Evolutionary conservation across 2,329 filamentous ascomycete genomes (phyloP), one percentile per base, ranked within the genome.

Genomic region (Penicillium sp.): DNA sequence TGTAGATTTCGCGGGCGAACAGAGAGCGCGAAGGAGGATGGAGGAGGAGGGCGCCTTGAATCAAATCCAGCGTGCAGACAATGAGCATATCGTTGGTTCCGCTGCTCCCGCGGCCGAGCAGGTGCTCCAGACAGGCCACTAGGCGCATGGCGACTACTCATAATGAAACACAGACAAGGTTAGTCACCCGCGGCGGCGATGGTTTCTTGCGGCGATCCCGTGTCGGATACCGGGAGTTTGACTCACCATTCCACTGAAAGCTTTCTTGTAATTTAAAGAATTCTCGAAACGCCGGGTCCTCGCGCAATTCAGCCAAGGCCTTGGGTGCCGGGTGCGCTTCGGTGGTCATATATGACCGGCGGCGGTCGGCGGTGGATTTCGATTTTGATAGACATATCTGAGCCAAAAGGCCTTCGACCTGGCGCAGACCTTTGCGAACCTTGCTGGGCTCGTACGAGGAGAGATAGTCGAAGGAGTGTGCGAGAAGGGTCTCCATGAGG

Each of bases 201-300:
- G 18, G 11, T 7, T 32, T 11, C 5, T 11, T 1, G 32, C 25
- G 13, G 9, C 9, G n/a, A 28, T 39, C 8, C 28, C 4, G 9
- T 27, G 6, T 12, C 2, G 3, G n/a, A n/a, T n/a, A n/a, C n/a
- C n/a, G n/a, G 33, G 11, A 18, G 32, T 32, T 43, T 32, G 11
- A 51, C 72, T 50, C 67, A 84, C 81, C 79, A 73, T 98, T 98
- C 87, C 90, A 97, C 73, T 97, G 89, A 66, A 98, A 98, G 3
- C 90, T 88, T 65, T 97, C 90, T 69, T 98, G 93, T 56, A 97
- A 69, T 67, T 95, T 89, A 76, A 95, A 96, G 75, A 97, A 97
- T 70, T 96, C 90, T 57, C 88, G 78, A 66, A 96, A 97, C 18
- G 90, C 91, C 18, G 87, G 88, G 68, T 97, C 93, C 54, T 84